Conservation (phyloP, 2,329 filamentous ascomycete species). For the Alternaria triticina region DNA sequence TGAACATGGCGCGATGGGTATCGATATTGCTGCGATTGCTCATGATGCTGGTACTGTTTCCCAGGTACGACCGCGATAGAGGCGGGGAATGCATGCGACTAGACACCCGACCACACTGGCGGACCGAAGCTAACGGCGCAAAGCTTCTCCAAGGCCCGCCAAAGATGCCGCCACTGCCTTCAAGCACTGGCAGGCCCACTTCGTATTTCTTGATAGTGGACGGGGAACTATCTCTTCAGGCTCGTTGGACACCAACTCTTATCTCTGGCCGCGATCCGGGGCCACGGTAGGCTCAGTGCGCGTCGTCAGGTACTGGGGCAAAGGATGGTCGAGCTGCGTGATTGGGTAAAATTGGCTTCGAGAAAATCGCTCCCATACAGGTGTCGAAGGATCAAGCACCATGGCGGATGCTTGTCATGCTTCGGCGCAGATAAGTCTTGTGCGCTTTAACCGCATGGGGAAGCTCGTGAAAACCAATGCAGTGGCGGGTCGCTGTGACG, state of each 20-base stretch:
- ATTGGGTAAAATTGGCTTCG: neutral
- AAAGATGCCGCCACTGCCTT: slow-evolving; percentile 7
- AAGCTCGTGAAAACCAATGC: slow-evolving; percentile 13
- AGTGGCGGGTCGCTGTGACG: neutral
- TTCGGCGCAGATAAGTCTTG: slow-evolving; percentile 23
- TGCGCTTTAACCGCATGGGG: slow-evolving; percentile 22
- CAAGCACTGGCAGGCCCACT: slow-evolving; percentile 14
- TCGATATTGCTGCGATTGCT: neutral
- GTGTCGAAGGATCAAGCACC: slow-evolving; percentile 24
- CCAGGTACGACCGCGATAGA: slow-evolving; percentile 3
- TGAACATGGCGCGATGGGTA: neutral
- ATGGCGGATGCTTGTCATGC: slow-evolving; percentile 29
- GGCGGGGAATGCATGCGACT: neutral
- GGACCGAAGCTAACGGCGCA: slow-evolving; percentile 17
- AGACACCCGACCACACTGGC: slow-evolving; percentile 8
- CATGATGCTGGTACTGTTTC: neutral
- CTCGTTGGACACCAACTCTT: neutral
- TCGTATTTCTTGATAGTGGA: slow-evolving; percentile 1
- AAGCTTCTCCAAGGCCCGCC: slow-evolving; percentile 28
- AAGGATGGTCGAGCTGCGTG: neutral
- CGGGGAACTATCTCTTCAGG: neutral
- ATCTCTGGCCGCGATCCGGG: neutral
- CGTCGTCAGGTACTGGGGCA: neutral
- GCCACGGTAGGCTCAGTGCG: slow-evolving; percentile 1
- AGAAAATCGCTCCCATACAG: neutral